Conservation (phyloP, 2,329 filamentous ascomycete genomes). For the Aspergillus puulaauensis region DNA sequence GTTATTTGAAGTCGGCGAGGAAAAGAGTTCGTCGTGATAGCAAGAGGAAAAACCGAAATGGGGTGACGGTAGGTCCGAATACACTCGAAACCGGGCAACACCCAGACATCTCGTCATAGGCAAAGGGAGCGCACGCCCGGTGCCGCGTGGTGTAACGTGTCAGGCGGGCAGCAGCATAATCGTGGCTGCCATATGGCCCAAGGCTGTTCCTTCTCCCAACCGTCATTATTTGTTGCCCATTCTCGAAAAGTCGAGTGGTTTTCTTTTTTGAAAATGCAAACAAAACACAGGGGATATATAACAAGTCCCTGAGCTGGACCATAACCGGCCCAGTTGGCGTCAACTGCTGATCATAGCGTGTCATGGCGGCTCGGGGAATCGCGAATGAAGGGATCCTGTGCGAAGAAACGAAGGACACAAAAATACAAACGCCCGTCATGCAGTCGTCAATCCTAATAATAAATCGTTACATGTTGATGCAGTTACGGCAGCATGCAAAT, state of each 20-base stretch:
- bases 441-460: conserved; percentile 41
- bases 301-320: conserved; percentile 33
- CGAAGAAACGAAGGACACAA: conserved; percentile 19
- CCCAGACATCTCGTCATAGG: neutral
- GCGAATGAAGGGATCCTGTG: neutral
- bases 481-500: conserved; percentile 30
- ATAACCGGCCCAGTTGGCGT: conserved; percentile 34
- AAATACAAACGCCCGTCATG: conserved; percentile 39
- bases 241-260: neutral
- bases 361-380: conserved; percentile 5
- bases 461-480: conserved; percentile 41
- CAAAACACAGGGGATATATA: conserved; percentile 1
- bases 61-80: conserved; percentile 34
- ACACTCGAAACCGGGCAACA: conserved; percentile 4
- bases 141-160: neutral
- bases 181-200: neutral
- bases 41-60: conserved; percentile 23
- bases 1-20: neutral
- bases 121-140: neutral
- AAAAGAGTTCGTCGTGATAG: conserved; percentile 7
- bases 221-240: conserved; percentile 15
- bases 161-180: neutral
- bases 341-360: conserved; percentile 25
- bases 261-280: neutral
- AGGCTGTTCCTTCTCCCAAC: conserved; percentile 9